These are phyloP conservation scores for Heliamphora ciliata DNA, from an alignment of 179 eudicot genomes.

Conservation along the genomic window DNA sequence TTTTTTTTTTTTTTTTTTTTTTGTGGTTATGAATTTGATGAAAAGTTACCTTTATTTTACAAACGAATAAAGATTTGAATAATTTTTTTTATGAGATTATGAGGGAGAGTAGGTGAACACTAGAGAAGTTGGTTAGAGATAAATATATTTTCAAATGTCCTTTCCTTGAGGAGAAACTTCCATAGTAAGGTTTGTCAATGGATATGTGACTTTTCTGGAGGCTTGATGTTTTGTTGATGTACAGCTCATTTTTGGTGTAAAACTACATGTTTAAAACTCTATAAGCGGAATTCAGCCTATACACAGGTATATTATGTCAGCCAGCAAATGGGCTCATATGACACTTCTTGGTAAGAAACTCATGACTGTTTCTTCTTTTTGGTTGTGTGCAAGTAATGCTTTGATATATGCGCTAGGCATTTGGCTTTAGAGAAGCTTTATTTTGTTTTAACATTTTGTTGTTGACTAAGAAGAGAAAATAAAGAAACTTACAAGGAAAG, in stretches of 20 bases:
- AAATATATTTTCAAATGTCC: no score
- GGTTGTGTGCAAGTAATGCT: background rate
- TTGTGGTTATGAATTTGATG: background rate
- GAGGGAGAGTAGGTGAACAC: background rate
- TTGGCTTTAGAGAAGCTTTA: background rate
- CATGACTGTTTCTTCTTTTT: background rate
- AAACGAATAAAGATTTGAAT: background rate
- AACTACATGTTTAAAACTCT: no score
- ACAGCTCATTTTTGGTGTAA: background rate
- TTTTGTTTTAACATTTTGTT: no score
- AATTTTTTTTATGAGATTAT: no score
- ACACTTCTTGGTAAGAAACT: no score
- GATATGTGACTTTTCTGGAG: background rate
- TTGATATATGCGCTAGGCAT: background rate
- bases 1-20: no score
- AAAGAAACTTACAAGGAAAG: no score
- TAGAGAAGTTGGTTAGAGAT: background rate
- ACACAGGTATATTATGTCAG: no score
- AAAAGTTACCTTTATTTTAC: background rate
- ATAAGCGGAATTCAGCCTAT: no score
- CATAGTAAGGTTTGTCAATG: background rate
- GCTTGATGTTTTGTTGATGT: background rate
- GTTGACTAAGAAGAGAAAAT: no score
- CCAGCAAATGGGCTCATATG: no score
- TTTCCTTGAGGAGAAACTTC: background rate